Evolutionary conservation across 805 yeast species (phyloP), one percentile per base, ranked within the genome.

Genomic region (Kuraishia floccosa): DNA sequence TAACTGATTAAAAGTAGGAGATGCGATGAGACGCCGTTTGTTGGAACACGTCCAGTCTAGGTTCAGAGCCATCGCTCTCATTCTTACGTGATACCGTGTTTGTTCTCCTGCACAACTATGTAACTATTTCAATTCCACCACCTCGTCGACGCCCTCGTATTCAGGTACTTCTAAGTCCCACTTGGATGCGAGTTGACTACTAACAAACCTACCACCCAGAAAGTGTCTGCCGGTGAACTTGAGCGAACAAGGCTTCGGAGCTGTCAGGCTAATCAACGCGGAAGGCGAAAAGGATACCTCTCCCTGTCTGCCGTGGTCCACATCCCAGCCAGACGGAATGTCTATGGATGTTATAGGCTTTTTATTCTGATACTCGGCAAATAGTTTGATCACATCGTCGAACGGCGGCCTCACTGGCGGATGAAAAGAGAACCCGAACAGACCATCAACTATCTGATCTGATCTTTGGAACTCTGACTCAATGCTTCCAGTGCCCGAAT

Each of bases 261-360:
- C 96, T 0, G 97, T 87, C 30, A 91, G 58, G 30, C 94, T 80
- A 7, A 91, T 76, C 29, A 91, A 60, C 40, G 75, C 72, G 5
- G 65, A 52, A 1, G 96, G 94, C 17, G 60, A 60, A 13, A 53
- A 56, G 6, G 48, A 46, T 12, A 60, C 46, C 0, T 50, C 55
- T 8, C 57, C 52, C 2, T 51, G 54, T 0, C 91, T 94, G 0
- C 98, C 98, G 6, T 65, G 46, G 46, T 91, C 94, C 8, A 91
- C 97, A 47, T 87, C 89, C 98, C 98, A 91, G 0, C 96, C 95
- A 2, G 94, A 81, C 0, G 98, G 98, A 28, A 89, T 72, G 51
- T 91, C 98, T 2, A 91, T 82, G 0, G 93, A 72, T 0, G 83
- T 68, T 2, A 86, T 69, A 2, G 87, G 89, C 42, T 44, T 63